Conservation (phyloP, 177 flowering plant genomes). For the Vitis hybrid region DNA sequence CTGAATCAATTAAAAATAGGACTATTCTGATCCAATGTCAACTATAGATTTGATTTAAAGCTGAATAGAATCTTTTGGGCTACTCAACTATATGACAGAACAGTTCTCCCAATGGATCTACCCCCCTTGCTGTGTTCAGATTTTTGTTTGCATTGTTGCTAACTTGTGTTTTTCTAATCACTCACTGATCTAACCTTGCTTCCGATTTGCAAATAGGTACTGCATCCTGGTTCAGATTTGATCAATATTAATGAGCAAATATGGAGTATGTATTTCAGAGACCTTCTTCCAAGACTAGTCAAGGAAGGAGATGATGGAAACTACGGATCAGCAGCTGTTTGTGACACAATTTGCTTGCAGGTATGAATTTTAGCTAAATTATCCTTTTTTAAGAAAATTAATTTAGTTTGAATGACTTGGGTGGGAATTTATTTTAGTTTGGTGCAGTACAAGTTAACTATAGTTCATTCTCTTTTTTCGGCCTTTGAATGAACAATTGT, state of each 20-base stretch:
- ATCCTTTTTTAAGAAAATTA: not conserved
- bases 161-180: conserved; percentile 2
- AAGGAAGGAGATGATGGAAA: conserved; percentile 92
- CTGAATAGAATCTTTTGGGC: no score
- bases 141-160: not conserved
- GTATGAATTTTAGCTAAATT: conserved; percentile 30
- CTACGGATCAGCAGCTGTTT: conserved; percentile 84
- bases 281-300: conserved; percentile 82
- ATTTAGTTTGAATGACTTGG: not conserved
- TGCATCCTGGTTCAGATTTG: conserved; percentile 72
- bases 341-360: conserved; percentile 93
- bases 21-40: no score
- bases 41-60: no score
- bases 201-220: conserved; percentile 50
- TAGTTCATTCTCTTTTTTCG: not conserved
- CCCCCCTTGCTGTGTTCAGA: not conserved
- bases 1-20: no score
- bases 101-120: no score
- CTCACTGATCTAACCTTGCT: conserved; percentile 1
- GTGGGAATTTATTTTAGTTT: not conserved
- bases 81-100: no score
- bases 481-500: not conserved
- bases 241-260: conserved; percentile 78
- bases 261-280: conserved; percentile 80
- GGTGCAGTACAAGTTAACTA: not conserved